These are phyloP conservation scores for Akanthomyces muscarius DNA, from an alignment of 2,329 filamentous ascomycete genomes.

Conservation along the genomic window DNA sequence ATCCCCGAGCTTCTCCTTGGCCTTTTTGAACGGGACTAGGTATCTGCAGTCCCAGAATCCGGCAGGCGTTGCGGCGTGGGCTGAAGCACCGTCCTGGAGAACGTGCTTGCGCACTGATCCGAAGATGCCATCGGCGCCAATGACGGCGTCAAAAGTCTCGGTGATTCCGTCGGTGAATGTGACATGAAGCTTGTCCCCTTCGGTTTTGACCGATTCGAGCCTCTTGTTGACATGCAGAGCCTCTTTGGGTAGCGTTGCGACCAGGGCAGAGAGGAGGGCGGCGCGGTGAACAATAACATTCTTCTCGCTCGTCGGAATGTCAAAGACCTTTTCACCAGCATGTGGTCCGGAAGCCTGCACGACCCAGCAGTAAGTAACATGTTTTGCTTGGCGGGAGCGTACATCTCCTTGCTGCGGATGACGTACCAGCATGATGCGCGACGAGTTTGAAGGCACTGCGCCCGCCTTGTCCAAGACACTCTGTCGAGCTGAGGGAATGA, in stretches of 20 bases:
- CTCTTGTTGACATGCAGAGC: conserved; percentile 19
- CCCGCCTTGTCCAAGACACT: conserved; percentile 20
- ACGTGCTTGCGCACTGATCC: conserved; percentile 22
- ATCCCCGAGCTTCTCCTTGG: conserved; percentile 1
- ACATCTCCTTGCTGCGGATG: neutral
- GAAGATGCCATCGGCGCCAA: conserved; percentile 25
- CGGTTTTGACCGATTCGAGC: conserved; percentile 15
- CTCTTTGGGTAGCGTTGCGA: conserved; percentile 19
- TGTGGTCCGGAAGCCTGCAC: conserved; percentile 5
- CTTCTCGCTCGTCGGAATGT: neutral
- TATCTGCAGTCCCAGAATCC: conserved; percentile 10
- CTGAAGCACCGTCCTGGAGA: neutral
- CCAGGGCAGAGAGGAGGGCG: conserved; percentile 21
- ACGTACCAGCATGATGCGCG: conserved; percentile 13
- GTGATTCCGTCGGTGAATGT: conserved; percentile 18
- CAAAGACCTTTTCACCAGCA: neutral
- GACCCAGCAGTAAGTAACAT: neutral
- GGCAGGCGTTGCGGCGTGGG: neutral
- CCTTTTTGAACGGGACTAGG: conserved; percentile 6
- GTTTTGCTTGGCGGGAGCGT: neutral
- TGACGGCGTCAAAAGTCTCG: conserved; percentile 20
- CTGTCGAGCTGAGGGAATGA: conserved; percentile 11
- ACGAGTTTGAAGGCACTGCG: conserved; percentile 20
- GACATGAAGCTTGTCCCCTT: neutral
- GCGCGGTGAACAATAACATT: conserved; percentile 23